These are phyloP conservation scores for Ophiostoma fasciatum DNA, from an alignment of 2,329 filamentous ascomycete species.

Conservation along the genomic window DNA sequence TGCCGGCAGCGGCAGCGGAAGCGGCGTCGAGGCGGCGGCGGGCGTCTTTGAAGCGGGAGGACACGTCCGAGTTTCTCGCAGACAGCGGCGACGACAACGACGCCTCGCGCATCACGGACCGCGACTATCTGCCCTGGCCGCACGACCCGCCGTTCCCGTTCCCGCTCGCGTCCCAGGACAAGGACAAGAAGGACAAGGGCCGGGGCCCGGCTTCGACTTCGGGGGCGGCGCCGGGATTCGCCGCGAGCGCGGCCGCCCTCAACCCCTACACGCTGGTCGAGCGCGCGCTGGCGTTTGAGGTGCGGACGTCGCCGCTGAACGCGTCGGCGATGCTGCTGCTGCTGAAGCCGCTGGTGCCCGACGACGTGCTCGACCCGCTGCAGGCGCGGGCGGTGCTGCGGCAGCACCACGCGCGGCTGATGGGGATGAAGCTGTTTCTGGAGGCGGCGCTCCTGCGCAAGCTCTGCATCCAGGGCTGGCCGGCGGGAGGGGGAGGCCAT, in stretches of 20 bases:
- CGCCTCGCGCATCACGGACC: constrained; percentile 28
- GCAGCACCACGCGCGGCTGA: constrained; percentile 45
- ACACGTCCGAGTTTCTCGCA: too few species aligned
- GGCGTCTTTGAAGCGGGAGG: too few species aligned
- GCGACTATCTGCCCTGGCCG: constrained; percentile 44
- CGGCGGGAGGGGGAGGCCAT: constrained; percentile 14
- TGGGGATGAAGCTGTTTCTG: constrained; percentile 42
- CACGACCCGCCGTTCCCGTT: constrained; percentile 42
- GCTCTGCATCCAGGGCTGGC: constrained; percentile 43
- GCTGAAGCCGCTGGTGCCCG: constrained; percentile 40
- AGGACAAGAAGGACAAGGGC: background rate
- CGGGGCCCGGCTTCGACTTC: background rate
- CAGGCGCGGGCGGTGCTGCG: constrained; percentile 41
- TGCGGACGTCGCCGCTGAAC: constrained; percentile 39
- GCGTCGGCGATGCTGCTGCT: constrained; percentile 47
- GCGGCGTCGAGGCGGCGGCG: background rate
- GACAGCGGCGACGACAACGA: constrained; percentile 1
- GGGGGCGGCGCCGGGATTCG: constrained; percentile 3
- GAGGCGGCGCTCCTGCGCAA: constrained; percentile 48
- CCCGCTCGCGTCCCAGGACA: constrained; percentile 13
- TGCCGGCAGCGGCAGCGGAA: background rate
- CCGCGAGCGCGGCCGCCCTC: constrained; percentile 25
- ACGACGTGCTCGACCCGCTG: constrained; percentile 36
- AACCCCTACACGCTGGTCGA: constrained; percentile 40
- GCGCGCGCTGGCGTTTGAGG: constrained; percentile 41